phyloP scores from a whole-genome alignment of 805 yeast species.

The Lachancea dasiensis region DNA sequence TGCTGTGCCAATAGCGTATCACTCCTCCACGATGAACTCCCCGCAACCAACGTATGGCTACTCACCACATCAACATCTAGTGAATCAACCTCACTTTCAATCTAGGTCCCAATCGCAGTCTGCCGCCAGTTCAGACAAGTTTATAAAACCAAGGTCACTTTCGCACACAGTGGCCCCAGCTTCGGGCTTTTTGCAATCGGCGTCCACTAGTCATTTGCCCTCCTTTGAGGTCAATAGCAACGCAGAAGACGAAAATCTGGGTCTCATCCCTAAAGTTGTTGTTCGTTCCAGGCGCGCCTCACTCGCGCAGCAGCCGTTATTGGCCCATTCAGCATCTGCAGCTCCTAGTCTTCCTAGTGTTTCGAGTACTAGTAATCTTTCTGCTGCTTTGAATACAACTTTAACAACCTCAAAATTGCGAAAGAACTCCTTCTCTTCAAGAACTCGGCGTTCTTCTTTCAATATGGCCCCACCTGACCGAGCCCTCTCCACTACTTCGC shows the following conservation, averaged over 20 bases:
- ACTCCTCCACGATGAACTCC: not conserved
- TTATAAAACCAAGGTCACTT: conserved; percentile 26
- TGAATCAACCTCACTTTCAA: not conserved
- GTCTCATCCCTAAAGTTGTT: conserved; percentile 32
- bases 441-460: conserved; percentile 30
- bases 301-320: conserved; percentile 9
- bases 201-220: conserved; percentile 4
- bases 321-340: conserved; percentile 1
- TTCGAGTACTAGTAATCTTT: conserved; percentile 10
- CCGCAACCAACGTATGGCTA: conserved; percentile 1
- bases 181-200: conserved; percentile 2
- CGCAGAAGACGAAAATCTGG: conserved; percentile 27
- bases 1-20: not conserved
- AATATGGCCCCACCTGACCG: conserved; percentile 19
- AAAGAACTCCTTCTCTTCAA: conserved; percentile 29
- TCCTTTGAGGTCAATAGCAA: conserved; percentile 1
- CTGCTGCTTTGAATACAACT: conserved; percentile 21
- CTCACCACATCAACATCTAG: not conserved
- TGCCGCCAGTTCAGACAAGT: conserved; percentile 17
- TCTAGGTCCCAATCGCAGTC: not conserved
- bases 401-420: conserved; percentile 26
- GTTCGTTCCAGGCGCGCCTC: conserved; percentile 28
- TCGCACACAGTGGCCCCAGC: conserved; percentile 20
- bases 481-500: conserved; percentile 18
- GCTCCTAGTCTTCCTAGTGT: not conserved